Evolutionary conservation across 1,284 basidiomycete genomes (phyloP).

Genomic region (Grifola frondosa): DNA sequence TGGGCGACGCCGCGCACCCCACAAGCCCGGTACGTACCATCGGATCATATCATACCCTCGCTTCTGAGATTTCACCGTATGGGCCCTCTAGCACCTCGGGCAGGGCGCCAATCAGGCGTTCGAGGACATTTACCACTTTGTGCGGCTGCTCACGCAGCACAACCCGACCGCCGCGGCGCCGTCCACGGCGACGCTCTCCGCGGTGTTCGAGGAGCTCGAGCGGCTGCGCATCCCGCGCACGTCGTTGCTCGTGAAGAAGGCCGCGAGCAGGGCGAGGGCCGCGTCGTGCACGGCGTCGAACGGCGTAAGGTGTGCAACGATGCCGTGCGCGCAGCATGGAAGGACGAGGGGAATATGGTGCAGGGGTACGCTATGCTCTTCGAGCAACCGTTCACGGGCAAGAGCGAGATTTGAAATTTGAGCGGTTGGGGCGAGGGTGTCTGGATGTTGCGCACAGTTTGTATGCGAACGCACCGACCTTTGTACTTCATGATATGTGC

Average conservation of each 20-base stretch:
- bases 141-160: slow-evolving; percentile 35
- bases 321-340: slow-evolving; percentile 21
- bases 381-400: no score
- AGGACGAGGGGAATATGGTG: no score
- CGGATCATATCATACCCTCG: slow-evolving; percentile 1
- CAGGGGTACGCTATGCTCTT: no score
- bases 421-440: no score
- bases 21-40: slow-evolving; percentile 30
- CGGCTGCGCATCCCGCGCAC: slow-evolving; percentile 34
- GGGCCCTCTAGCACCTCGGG: slow-evolving; percentile 43
- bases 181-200: slow-evolving; percentile 30
- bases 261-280: slow-evolving; percentile 38
- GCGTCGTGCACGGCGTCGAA: slow-evolving; percentile 37
- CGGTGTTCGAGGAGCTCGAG: slow-evolving; percentile 35
- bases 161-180: slow-evolving; percentile 32
- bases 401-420: no score
- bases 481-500: no score
- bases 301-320: slow-evolving; percentile 35
- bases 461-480: no score
- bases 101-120: slow-evolving; percentile 51
- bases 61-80: no score
- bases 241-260: slow-evolving; percentile 36
- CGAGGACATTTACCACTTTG: slow-evolving; percentile 44
- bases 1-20: slow-evolving; percentile 37
- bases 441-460: no score